phyloP scores from a whole-genome alignment of 2,329 filamentous ascomycete genomes.

The Fusarium sp. region DNA sequence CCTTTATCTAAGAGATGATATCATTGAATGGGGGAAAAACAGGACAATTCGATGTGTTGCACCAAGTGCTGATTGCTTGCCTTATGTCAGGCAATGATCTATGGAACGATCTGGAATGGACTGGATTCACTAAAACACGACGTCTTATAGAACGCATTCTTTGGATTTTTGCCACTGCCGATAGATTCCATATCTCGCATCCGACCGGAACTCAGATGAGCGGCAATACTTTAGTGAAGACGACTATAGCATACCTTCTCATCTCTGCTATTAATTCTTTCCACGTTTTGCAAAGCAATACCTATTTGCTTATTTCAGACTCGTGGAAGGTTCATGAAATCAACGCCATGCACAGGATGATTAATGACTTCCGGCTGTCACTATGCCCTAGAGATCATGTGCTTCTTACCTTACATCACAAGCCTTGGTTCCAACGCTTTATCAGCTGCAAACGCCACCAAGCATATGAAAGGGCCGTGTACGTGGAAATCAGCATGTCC shows the following conservation, averaged over 20 bases:
- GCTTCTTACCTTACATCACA: no score
- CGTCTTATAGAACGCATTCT: not conserved
- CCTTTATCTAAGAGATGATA: not conserved
- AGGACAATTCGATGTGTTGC: not conserved
- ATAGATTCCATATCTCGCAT: rapidly evolving
- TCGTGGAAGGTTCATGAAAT: not conserved
- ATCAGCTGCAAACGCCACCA: not conserved
- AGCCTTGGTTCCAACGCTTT: no score
- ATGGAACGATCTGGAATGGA: no score
- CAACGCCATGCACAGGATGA: rapidly evolving
- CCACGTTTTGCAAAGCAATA: not conserved
- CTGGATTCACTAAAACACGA: not conserved
- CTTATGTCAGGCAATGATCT: no score
- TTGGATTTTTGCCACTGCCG: not conserved
- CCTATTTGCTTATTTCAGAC: no score
- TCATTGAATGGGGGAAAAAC: not conserved
- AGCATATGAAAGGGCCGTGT: no score
- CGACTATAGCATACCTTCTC: not conserved
- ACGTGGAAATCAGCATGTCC: not conserved
- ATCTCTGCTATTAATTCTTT: not conserved
- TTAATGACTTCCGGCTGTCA: rapidly evolving
- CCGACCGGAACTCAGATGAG: rapidly evolving
- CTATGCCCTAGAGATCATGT: not conserved
- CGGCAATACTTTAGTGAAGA: rapidly evolving
- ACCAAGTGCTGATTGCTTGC: not conserved